Percentiles rank a stretch among this genome's conserved stretches.
Conservation (phyloP, 1,284 basidiomycete species). For the Leucoagaricus sp. region DNA sequence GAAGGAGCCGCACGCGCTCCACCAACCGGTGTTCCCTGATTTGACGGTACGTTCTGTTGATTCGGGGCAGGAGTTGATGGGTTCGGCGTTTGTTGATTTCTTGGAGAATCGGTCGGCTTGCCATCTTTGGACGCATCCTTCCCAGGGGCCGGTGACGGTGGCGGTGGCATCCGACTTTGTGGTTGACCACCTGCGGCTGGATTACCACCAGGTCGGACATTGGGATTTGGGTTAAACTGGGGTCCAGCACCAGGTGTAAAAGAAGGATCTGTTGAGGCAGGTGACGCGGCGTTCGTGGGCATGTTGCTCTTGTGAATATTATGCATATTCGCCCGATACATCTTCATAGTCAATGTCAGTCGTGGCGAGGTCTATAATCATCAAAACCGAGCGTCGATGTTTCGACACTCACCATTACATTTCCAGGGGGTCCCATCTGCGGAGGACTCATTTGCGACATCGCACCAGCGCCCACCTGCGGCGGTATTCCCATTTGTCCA, state of each 20-base stretch:
- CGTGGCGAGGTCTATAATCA: not conserved
- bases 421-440: conserved; percentile 17
- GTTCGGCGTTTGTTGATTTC: conserved; percentile 35
- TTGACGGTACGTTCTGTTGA: conserved; percentile 12
- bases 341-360: conserved; percentile 3
- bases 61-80: conserved; percentile 14
- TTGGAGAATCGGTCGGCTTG: conserved; percentile 43
- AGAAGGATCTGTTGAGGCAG: conserved; percentile 35
- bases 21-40: conserved; percentile 14
- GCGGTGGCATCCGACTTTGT: conserved; percentile 27
- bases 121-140: conserved; percentile 31
- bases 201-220: conserved; percentile 12
- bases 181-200: conserved; percentile 20
- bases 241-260: conserved; percentile 32
- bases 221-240: conserved; percentile 30
- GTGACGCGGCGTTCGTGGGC: conserved; percentile 33
- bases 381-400: not conserved
- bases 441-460: conserved; percentile 23
- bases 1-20: conserved; percentile 8
- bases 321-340: conserved; percentile 39
- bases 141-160: conserved; percentile 44
- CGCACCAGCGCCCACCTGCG: conserved; percentile 19
- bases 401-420: conserved; percentile 17
- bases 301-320: conserved; percentile 31
- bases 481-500: conserved; percentile 17